These are phyloP conservation scores for Pulveroboletus frians DNA, from an alignment of 768 basidiomycete species.

Conservation along the genomic window DNA sequence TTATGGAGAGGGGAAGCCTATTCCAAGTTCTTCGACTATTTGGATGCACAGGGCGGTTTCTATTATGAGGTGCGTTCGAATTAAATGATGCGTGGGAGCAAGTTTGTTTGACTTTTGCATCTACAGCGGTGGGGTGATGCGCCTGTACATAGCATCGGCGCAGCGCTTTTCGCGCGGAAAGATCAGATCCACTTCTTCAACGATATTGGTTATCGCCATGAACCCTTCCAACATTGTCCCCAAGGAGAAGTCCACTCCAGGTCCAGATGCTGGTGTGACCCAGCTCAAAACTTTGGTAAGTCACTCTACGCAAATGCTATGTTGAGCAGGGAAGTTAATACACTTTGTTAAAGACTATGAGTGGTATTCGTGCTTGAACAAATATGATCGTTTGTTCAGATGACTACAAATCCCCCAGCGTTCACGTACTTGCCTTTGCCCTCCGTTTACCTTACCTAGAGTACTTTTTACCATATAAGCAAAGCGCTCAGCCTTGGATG, in stretches of 20 bases:
- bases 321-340: conserved; percentile 1
- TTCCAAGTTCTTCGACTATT: conserved; percentile 72
- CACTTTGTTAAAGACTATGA: conserved; percentile 52
- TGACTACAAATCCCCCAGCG: conserved; percentile 4
- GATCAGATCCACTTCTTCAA: conserved; percentile 78
- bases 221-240: conserved; percentile 76
- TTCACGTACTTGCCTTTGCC: conserved; percentile 2
- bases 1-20: conserved; percentile 88
- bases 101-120: background rate
- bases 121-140: conserved; percentile 78
- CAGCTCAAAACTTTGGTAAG: conserved; percentile 65
- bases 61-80: conserved; percentile 70
- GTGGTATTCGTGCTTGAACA: conserved; percentile 85
- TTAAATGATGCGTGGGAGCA: background rate
- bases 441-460: background rate
- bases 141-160: conserved; percentile 82
- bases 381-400: conserved; percentile 61
- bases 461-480: background rate
- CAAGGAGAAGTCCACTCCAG: conserved; percentile 48
- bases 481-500: background rate
- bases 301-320: background rate
- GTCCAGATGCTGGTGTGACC: conserved; percentile 70
- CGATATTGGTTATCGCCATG: conserved; percentile 82
- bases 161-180: conserved; percentile 65
- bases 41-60: conserved; percentile 82